phyloP scores from a whole-genome alignment of 192 early-diverging fungal species.

The Coemansia sp. region DNA sequence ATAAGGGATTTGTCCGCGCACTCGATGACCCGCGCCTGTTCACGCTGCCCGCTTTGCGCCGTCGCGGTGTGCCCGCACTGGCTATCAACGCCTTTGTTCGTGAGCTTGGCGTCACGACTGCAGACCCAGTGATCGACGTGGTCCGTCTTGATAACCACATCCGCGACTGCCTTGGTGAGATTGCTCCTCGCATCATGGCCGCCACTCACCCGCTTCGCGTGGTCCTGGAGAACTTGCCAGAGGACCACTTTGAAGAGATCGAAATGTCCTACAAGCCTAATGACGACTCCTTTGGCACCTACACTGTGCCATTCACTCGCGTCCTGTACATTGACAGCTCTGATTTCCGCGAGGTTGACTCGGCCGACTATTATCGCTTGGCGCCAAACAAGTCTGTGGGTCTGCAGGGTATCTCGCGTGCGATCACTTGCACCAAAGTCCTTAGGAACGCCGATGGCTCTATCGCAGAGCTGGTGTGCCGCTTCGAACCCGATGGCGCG shows the following conservation, averaged over 20 bases:
- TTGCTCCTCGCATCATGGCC: conserved; percentile 93
- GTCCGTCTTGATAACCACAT: conserved; percentile 93
- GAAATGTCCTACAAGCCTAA: conserved; percentile 89
- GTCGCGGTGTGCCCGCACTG: conserved; percentile 96
- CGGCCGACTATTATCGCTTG: conserved; percentile 95
- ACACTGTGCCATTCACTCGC: conserved; percentile 87
- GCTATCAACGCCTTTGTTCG: conserved; percentile 98
- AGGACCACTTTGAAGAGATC: conserved; percentile 77
- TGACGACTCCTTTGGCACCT: conserved; percentile 84
- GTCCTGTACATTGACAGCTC: conserved; percentile 93
- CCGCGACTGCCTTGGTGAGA: conserved; percentile 90
- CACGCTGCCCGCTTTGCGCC: conserved; percentile 93
- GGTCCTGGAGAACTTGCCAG: conserved; percentile 88
- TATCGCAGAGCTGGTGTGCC: conserved; percentile 79
- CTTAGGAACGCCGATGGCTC: conserved; percentile 80
- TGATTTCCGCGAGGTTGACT: conserved; percentile 94
- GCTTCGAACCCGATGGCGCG: conserved; percentile 75
- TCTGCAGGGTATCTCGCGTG: conserved; percentile 80
- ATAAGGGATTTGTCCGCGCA: conserved; percentile 72
- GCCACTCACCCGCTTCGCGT: conserved; percentile 87
- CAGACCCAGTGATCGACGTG: conserved; percentile 80
- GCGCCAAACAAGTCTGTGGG: conserved; percentile 95
- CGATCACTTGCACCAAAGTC: conserved; percentile 85
- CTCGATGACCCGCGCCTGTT: conserved; percentile 99
- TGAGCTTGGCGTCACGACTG: conserved; percentile 84